These are phyloP conservation scores for Sonneratia alba DNA, from an alignment of 345 rosid species.

Conservation along the genomic window DNA sequence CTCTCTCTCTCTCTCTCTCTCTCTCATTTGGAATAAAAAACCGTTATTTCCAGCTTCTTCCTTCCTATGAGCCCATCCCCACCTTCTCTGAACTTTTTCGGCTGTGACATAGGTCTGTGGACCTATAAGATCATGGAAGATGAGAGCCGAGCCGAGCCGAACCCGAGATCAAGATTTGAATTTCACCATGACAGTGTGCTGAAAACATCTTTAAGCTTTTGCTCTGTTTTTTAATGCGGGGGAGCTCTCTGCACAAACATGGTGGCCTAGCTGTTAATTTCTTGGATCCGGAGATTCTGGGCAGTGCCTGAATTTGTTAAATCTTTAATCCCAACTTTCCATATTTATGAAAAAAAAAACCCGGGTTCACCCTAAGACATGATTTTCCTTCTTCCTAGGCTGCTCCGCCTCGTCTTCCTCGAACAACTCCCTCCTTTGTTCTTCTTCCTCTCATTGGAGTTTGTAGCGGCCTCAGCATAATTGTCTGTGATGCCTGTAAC, in stretches of 20 bases:
- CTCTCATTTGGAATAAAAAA: slow-evolving; percentile 6
- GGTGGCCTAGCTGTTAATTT: slow-evolving; percentile 58
- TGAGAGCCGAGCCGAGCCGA: too few relatives aligned
- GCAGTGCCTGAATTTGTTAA: slow-evolving; percentile 11
- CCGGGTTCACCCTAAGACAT: slow-evolving; percentile 33
- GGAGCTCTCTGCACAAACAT: slow-evolving; percentile 33
- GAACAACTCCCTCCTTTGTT: slow-evolving; percentile 19
- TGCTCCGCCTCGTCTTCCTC: slow-evolving; percentile 36
- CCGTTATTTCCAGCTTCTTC: slow-evolving; percentile 5
- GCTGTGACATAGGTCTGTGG: too few relatives aligned
- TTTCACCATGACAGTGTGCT: not conserved
- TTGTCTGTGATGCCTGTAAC: slow-evolving; percentile 49
- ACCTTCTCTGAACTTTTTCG: not conserved
- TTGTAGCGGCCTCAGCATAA: slow-evolving; percentile 22
- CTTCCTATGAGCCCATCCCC: not conserved
- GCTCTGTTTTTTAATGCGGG: slow-evolving; percentile 8
- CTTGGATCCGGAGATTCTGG: slow-evolving; percentile 83
- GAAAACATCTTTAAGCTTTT: slow-evolving; percentile 26
- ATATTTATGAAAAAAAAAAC: not conserved
- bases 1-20: not conserved
- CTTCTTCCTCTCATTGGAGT: slow-evolving; percentile 29
- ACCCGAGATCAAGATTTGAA: not conserved
- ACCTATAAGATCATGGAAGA: too few relatives aligned
- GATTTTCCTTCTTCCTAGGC: slow-evolving; percentile 32
- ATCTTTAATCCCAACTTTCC: not conserved